A percentile compares a stretch with the other conserved stretches of the same genome.
Conservation (phyloP, 2,329 filamentous ascomycete genomes). For the Sporothrix phasma region DNA sequence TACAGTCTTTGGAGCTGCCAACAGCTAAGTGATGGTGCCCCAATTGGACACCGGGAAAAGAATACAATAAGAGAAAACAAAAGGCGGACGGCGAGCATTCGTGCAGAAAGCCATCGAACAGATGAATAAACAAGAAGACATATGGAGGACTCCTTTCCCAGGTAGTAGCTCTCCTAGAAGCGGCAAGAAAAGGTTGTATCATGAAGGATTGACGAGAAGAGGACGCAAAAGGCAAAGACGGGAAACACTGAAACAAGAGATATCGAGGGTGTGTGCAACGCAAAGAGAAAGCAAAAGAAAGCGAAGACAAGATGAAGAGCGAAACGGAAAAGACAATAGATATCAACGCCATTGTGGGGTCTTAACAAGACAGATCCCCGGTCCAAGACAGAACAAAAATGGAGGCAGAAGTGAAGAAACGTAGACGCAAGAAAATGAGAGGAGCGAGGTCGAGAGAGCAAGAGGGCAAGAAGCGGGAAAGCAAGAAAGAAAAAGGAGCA, state of each 20-base stretch:
- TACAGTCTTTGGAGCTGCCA: background rate
- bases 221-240: background rate
- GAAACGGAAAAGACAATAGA: constrained; percentile 7
- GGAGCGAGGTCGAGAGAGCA: no score
- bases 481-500: no score
- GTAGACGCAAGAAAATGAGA: background rate
- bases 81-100: background rate
- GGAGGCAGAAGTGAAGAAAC: background rate
- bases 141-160: background rate
- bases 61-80: background rate
- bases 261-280: constrained; percentile 6
- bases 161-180: background rate
- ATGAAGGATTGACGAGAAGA: constrained; percentile 1
- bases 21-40: background rate
- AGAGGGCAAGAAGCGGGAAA: no score
- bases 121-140: background rate
- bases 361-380: no score
- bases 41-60: background rate
- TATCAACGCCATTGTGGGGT: constrained; percentile 17
- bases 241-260: background rate
- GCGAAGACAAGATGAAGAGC: background rate
- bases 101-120: background rate
- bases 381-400: background rate
- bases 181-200: background rate
- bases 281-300: no score